Percentiles rank a stretch among this genome's conserved stretches.
These are phyloP conservation scores for Hypoxylon fuscum DNA, from an alignment of 495 filamentous ascomycete species.

Conservation along the genomic window DNA sequence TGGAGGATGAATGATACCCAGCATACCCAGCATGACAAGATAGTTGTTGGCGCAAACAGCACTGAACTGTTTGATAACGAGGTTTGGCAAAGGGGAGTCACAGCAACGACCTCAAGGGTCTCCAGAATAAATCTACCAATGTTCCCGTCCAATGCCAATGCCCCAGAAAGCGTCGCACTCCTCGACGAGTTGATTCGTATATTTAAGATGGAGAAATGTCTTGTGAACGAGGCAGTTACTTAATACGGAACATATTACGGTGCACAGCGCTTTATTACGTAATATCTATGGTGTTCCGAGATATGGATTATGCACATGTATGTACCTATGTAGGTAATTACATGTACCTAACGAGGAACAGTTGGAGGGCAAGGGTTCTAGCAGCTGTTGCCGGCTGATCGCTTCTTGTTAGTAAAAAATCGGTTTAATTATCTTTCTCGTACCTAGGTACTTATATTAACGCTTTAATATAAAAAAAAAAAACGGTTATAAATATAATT, in stretches of 20 bases:
- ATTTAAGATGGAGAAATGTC: neutral
- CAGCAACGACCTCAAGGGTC: neutral
- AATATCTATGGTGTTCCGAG: neutral
- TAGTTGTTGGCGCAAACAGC: slow-evolving; percentile 13
- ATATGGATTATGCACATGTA: neutral
- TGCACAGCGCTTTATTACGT: no score
- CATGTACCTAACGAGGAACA: no score
- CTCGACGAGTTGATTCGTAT: neutral
- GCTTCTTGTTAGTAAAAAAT: no score
- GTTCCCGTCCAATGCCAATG: neutral
- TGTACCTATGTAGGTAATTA: neutral
- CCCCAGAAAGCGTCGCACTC: neutral
- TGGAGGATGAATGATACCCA: slow-evolving; percentile 36
- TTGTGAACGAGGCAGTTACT: neutral
- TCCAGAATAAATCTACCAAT: no score
- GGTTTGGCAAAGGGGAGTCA: neutral
- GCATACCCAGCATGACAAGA: slow-evolving; percentile 7
- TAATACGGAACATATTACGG: no score
- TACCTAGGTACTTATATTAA: no score
- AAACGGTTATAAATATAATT: no score
- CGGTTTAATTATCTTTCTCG: no score
- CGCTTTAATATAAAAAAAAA: no score
- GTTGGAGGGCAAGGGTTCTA: no score
- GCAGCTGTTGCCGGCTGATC: neutral
- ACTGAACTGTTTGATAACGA: neutral